These are phyloP conservation scores for Tolypocladium sp. DNA, from an alignment of 2,329 filamentous ascomycete genomes.

Conservation along the genomic window DNA sequence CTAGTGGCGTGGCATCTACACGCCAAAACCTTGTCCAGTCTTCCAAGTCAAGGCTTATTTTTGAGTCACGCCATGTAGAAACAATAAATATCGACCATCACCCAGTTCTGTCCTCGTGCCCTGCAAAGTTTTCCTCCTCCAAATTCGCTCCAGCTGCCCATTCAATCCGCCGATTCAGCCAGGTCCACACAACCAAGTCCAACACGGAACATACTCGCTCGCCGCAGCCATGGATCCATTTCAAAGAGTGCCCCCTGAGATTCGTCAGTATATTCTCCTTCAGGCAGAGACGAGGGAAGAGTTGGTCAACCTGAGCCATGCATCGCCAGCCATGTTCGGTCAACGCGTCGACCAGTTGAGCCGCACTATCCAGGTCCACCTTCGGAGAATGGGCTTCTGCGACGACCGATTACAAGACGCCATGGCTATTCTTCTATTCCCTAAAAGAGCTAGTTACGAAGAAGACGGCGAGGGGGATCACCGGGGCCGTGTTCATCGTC, in stretches of 20 bases:
- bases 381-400: neutral
- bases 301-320: neutral
- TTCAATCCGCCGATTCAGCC: neutral
- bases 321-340: neutral
- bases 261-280: neutral
- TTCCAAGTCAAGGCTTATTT: neutral
- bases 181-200: neutral
- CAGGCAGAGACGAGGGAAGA: neutral
- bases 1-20: neutral
- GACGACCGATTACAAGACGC: neutral
- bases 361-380: neutral
- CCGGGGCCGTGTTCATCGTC: neutral
- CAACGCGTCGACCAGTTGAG: neutral
- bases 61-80: neutral
- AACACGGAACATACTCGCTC: neutral
- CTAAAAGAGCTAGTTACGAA: neutral
- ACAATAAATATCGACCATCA: neutral
- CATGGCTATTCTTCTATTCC: neutral
- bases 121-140: neutral
- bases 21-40: neutral
- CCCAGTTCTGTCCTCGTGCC: neutral
- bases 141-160: neutral
- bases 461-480: neutral
- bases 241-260: neutral
- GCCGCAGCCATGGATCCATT: neutral